Percentiles rank a stretch among this genome's conserved stretches.
These are phyloP conservation scores for Suillus ampliporus DNA, from an alignment of 768 basidiomycete species.

Conservation along the genomic window DNA sequence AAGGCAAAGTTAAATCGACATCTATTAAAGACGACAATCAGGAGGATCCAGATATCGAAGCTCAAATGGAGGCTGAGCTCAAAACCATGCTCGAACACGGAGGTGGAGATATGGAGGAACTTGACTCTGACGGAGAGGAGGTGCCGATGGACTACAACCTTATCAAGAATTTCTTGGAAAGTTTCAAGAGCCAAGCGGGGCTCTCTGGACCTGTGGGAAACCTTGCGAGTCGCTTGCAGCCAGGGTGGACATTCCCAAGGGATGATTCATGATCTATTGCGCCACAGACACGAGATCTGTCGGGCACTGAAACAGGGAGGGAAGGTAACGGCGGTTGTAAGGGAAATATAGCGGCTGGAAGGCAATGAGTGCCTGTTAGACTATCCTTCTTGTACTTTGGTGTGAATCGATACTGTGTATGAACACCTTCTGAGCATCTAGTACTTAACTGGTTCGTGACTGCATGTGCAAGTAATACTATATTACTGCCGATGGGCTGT, in stretches of 20 bases:
- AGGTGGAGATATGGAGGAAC: conserved; percentile 46
- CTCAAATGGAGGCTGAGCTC: conserved; percentile 91
- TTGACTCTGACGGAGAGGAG: conserved; percentile 57
- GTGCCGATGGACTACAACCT: conserved; percentile 81
- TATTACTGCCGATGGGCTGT: background rate
- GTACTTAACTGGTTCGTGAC: background rate
- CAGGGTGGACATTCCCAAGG: conserved; percentile 75
- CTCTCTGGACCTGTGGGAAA: conserved; percentile 91
- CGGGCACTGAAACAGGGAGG: background rate
- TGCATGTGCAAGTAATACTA: background rate
- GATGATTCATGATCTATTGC: conserved; percentile 51
- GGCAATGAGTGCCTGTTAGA: background rate
- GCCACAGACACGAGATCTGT: background rate
- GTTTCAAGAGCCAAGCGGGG: conserved; percentile 91
- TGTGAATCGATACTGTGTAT: background rate
- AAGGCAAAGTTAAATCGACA: conserved; percentile 49
- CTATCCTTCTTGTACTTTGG: background rate
- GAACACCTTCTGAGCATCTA: too few species aligned
- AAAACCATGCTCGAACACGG: conserved; percentile 58
- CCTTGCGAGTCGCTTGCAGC: conserved; percentile 82
- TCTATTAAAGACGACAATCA: conserved; percentile 44
- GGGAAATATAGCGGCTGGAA: background rate
- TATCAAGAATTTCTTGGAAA: conserved; percentile 97
- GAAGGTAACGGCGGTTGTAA: background rate
- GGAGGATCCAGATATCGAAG: conserved; percentile 73